Evolutionary conservation across 495 filamentous ascomycete genomes (phyloP), one percentile per base, ranked within the genome.

Genomic region (Bacidia rubella): DNA sequence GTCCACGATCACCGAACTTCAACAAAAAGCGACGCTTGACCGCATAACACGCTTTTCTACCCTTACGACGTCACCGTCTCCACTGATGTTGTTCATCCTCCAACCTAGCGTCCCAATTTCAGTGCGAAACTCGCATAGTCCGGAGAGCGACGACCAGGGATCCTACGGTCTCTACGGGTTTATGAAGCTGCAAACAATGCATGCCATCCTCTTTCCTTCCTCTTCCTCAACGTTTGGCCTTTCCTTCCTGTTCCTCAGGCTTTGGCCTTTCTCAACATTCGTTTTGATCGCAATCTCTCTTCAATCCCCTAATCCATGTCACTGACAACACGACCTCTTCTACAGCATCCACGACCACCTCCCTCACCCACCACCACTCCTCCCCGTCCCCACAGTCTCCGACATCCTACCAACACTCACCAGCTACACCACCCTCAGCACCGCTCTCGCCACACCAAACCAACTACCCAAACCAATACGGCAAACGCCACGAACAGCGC

Each of bases 71-170:
- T 64, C 66, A 11, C 54, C 62, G 23, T 59, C 71, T 38, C 62
- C 74, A 17, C 73, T 68, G 43, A 69, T 85, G 39, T 58, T 74
- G 12, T 79, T 83, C 58, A 63, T 82, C 2, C 66, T 82, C 1
- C 66, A 66, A 9, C 61, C 65, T 35, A 5, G 7, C 29, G 5
- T 15, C 15, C 7, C 29, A 15, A 35, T 12, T 40, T 47, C 29
- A 5, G 15, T 7, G 5, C 7, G 7, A 35, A 35, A 5, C 15
- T 35, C 29, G 5, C 29, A 15, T 7, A 35, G 15, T 5, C 7
- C 5, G 29, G 29, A 7, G 29, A 15, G 15, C 7, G 15, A 35
- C 15, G 29, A 7, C 15, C 5, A 15, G 7, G 15, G 7, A 35
- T 7, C 29, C 5, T 35, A 5, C 5, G 29, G 15, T 15, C 29